A percentile compares a stretch with the other conserved stretches of the same genome.
Evolutionary conservation across 1,284 basidiomycete species (phyloP).

Genomic region (Heterobasidion occidentale): DNA sequence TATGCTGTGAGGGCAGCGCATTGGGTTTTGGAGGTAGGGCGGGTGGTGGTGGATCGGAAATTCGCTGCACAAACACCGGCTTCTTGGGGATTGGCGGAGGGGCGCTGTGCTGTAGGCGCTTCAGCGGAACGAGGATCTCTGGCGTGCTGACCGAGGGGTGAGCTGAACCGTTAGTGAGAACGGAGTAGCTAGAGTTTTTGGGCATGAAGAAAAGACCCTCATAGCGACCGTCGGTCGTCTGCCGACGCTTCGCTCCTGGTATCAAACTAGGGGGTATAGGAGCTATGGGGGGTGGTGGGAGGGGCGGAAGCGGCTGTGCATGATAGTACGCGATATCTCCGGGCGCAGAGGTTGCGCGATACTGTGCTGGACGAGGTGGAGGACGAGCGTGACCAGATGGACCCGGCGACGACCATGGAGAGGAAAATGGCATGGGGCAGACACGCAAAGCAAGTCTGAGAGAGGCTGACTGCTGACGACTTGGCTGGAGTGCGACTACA

Average conservation of each 20-base stretch:
- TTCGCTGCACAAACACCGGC: slow-evolving; percentile 18
- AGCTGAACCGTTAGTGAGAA: not conserved
- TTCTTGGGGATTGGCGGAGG: slow-evolving; percentile 2
- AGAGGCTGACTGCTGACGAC: not conserved
- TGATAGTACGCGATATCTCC: not conserved
- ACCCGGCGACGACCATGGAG: not conserved
- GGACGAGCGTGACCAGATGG: not conserved
- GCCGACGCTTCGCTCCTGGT: slow-evolving; percentile 6
- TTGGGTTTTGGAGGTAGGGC: slow-evolving; percentile 24
- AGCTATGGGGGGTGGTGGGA: slow-evolving; percentile 6
- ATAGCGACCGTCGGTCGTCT: not conserved
- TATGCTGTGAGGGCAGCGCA: slow-evolving; percentile 9
- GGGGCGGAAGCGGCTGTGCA: not conserved
- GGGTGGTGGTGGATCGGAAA: slow-evolving; percentile 20
- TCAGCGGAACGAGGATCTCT: not conserved
- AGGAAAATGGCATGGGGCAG: not conserved
- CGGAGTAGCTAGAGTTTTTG: not conserved
- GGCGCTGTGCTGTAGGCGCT: not conserved
- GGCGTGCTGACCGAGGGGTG: not conserved
- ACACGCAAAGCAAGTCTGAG: not conserved
- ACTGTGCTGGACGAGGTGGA: not conserved
- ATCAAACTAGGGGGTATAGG: slow-evolving; percentile 10
- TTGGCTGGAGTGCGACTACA: not conserved
- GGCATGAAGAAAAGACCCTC: slow-evolving; percentile 1
- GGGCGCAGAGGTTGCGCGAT: not conserved